Percentiles rank a stretch among this genome's conserved stretches.
phyloP scores from a whole-genome alignment of 257 asterid species.

The Primulina tabacum region DNA sequence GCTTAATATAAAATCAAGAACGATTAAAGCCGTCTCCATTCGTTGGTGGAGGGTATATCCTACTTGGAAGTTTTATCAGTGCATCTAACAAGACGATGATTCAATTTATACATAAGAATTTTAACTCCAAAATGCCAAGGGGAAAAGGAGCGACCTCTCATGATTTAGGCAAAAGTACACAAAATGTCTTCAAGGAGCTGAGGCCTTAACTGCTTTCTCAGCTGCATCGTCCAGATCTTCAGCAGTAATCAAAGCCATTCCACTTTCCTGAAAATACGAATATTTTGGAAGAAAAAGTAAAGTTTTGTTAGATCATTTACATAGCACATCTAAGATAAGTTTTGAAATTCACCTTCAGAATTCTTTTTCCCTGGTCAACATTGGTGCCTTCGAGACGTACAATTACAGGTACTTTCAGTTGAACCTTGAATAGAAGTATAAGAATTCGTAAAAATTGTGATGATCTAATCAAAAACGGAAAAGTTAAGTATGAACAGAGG shows the following conservation, averaged over 20 bases:
- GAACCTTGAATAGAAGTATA: slow-evolving; percentile 47
- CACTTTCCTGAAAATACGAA: slow-evolving; percentile 67
- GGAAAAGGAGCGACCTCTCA: slow-evolving; percentile 2
- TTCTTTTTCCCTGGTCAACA: slow-evolving; percentile 93
- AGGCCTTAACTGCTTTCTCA: slow-evolving; percentile 78
- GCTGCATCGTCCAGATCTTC: slow-evolving; percentile 97
- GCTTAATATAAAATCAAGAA: slow-evolving; percentile 23
- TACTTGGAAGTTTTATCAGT: slow-evolving; percentile 8
- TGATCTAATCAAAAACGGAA: slow-evolving; percentile 10
- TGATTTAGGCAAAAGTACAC: slow-evolving; percentile 4
- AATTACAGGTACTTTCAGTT: slow-evolving; percentile 87
- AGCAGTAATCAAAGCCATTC: slow-evolving; percentile 80
- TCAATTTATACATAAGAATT: slow-evolving; percentile 19
- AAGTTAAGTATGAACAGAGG: background rate
- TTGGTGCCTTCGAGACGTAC: slow-evolving; percentile 99
- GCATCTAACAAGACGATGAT: slow-evolving; percentile 23
- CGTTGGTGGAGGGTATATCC: slow-evolving; percentile 22
- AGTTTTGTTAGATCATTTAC: background rate
- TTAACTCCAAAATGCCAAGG: slow-evolving; percentile 19
- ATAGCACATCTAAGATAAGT: background rate
- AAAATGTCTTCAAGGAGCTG: slow-evolving; percentile 29
- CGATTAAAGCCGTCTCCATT: slow-evolving; percentile 23
- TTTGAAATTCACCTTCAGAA: slow-evolving; percentile 62
- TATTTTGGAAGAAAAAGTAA: slow-evolving; percentile 1
- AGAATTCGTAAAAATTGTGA: slow-evolving; percentile 20